These are phyloP conservation scores for Aspergillus sp. DNA, from an alignment of 2,329 filamentous ascomycete species.

Conservation along the genomic window DNA sequence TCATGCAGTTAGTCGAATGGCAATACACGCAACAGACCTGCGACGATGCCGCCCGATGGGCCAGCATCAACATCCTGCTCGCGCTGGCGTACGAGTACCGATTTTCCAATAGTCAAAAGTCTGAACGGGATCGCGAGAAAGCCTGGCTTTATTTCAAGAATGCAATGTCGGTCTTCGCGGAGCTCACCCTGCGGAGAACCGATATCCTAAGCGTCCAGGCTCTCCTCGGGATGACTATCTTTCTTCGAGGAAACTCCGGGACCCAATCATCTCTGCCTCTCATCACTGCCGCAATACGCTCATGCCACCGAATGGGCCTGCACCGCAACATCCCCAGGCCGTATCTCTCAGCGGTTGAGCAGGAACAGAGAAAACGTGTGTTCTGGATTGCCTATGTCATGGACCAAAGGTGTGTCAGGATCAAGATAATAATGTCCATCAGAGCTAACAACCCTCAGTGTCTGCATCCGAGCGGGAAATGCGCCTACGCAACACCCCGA, in stretches of 20 bases:
- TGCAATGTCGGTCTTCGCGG: constrained; percentile 83
- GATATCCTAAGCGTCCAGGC: constrained; percentile 91
- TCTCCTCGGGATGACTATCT: constrained; percentile 84
- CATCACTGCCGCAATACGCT: constrained; percentile 79
- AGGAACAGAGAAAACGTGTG: constrained; percentile 76
- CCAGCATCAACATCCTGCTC: constrained; percentile 83
- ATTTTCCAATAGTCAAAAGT: constrained; percentile 86
- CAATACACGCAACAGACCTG: constrained; percentile 92
- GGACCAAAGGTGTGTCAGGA: constrained; percentile 58
- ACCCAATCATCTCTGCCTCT: constrained; percentile 86
- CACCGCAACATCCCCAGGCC: constrained; percentile 87
- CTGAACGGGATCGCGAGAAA: constrained; percentile 83
- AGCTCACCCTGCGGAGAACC: constrained; percentile 88
- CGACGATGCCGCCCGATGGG: constrained; percentile 93
- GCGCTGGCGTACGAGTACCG: constrained; percentile 85
- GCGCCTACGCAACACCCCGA: constrained; percentile 68
- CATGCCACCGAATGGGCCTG: constrained; percentile 87
- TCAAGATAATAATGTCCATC: not conserved
- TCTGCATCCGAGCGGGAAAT: constrained; percentile 64
- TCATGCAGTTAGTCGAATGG: constrained; percentile 91
- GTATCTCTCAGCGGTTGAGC: constrained; percentile 82
- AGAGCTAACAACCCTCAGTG: constrained; percentile 23
- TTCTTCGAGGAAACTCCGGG: constrained; percentile 91
- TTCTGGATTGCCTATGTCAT: constrained; percentile 73
- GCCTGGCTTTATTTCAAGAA: constrained; percentile 95